Evolutionary conservation across 164 flowering plant genomes (phyloP), one percentile per base, ranked within the genome.

Genomic region (Stephania cephalantha): DNA sequence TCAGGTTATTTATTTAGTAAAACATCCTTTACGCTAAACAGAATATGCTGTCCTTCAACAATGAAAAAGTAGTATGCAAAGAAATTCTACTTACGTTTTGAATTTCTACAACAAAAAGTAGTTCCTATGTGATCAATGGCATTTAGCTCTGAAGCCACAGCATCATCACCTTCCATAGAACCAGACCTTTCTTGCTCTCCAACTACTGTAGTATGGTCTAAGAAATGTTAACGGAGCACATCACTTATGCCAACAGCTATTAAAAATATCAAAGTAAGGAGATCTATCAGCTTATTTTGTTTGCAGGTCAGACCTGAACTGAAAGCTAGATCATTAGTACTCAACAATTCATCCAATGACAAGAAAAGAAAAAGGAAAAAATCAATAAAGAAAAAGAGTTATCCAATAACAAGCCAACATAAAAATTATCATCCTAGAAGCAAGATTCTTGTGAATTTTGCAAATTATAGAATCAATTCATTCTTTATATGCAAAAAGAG

Each of bases 131-230:
- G 84, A 58, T 83, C 83, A 76, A 83, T 82, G 61, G 81, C 68
- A 71, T 75, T 83, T 73, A 77, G 75, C 69, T 80, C 82, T 63
- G 85, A 78, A 13, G 79, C 83, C 78, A 79, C 79, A 77, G 79
- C 78, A 77, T 79, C 80, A 81, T 73, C 79, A 35, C 78, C 82
- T 79, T 77, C 80, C 11, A 81, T 20, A 72, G 81, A 73, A 58
- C 82, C 81, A 48, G 80, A 79, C 58, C 81, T 83, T 78, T 80
- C 85, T 63, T 75, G 85, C 74, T 80, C 87, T 72, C 74, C 79
- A 79, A 71, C 71, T 69, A 80, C 61, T 42, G 81, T 75, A 73
- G 77, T 79, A 78, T 84, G 85, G 70, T 85, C 88, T 86, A 80
- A 65, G 46, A 71, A 46, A 79, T 75, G 83, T 83, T 79, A 84